These are phyloP conservation scores for Plasmodium knowlesi DNA, from an alignment of 169 alveolate species.

Conservation along the genomic window DNA sequence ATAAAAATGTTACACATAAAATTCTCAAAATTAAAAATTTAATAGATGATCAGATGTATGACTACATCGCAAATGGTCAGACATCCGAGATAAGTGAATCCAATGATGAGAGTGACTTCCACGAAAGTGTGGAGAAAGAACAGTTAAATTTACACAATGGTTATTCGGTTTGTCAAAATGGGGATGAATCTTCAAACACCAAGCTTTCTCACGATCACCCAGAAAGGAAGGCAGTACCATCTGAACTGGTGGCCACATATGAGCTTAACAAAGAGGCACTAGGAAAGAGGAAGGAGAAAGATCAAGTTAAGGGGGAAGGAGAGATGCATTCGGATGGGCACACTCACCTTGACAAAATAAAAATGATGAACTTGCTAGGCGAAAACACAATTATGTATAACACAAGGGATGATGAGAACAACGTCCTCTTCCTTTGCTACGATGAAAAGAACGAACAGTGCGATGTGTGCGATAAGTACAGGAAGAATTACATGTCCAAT, in stretches of 20 bases:
- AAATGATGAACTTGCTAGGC: neutral
- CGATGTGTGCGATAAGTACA: constrained; percentile 33
- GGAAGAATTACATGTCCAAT: constrained; percentile 52
- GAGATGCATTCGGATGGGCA: neutral
- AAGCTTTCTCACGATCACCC: neutral
- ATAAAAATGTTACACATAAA: constrained; percentile 57
- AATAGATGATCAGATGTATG: constrained; percentile 31
- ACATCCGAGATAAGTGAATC: neutral
- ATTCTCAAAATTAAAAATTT: constrained; percentile 39
- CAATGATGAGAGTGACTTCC: neutral
- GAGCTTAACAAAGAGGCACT: neutral
- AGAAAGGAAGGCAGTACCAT: neutral
- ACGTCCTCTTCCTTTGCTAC: constrained; percentile 32
- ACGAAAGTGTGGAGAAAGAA: neutral
- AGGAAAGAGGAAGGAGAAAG: neutral
- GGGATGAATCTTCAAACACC: neutral
- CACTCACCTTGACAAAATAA: neutral
- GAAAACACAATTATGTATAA: neutral
- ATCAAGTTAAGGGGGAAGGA: neutral
- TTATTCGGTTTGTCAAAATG: neutral
- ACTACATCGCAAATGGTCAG: constrained; percentile 1
- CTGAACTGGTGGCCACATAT: neutral
- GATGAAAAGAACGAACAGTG: constrained; percentile 59
- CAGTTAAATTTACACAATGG: neutral
- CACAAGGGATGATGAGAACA: neutral